phyloP scores from a whole-genome alignment of 768 basidiomycete species.

The Amanita rubescens region DNA sequence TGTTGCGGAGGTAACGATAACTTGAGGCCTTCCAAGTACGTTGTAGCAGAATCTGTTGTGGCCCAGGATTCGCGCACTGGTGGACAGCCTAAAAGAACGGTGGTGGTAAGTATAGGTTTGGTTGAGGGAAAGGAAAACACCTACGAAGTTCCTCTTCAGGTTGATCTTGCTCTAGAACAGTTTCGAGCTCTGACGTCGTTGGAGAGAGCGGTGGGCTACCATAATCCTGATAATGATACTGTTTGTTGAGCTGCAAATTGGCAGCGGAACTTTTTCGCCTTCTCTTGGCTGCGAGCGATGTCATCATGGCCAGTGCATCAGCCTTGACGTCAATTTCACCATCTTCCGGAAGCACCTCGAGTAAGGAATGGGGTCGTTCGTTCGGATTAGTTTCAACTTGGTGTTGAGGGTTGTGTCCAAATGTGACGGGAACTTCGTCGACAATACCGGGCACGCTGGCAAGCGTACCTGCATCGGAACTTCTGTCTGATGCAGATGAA shows the following conservation, averaged over 20 bases:
- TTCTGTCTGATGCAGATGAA: conserved; percentile 30
- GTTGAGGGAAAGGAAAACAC: background rate
- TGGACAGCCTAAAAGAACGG: conserved; percentile 12
- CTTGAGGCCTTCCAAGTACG: conserved; percentile 34
- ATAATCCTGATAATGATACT: background rate
- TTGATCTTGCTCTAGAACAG: conserved; percentile 6
- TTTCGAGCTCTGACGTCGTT: background rate
- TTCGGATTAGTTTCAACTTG: conserved; percentile 12
- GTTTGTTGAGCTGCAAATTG: background rate
- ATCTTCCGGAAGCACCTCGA: conserved; percentile 49
- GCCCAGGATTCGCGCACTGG: conserved; percentile 41
- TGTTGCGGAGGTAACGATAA: conserved; percentile 25
- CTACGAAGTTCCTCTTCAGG: conserved; percentile 1
- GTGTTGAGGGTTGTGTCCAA: conserved; percentile 35
- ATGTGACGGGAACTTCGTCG: conserved; percentile 33
- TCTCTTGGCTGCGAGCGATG: conserved; percentile 3
- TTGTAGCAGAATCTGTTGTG: conserved; percentile 29
- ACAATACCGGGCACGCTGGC: conserved; percentile 26
- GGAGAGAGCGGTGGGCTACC: conserved; percentile 5
- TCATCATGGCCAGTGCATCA: conserved; percentile 4
- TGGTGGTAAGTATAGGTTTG: background rate
- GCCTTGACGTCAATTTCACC: conserved; percentile 24
- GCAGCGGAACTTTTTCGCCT: background rate
- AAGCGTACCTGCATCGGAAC: conserved; percentile 23
- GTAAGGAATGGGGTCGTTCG: conserved; percentile 24